Base-by-base conservation (phyloP, 2,329 filamentous ascomycete species). In the Penicillium brasilianum region DNA sequence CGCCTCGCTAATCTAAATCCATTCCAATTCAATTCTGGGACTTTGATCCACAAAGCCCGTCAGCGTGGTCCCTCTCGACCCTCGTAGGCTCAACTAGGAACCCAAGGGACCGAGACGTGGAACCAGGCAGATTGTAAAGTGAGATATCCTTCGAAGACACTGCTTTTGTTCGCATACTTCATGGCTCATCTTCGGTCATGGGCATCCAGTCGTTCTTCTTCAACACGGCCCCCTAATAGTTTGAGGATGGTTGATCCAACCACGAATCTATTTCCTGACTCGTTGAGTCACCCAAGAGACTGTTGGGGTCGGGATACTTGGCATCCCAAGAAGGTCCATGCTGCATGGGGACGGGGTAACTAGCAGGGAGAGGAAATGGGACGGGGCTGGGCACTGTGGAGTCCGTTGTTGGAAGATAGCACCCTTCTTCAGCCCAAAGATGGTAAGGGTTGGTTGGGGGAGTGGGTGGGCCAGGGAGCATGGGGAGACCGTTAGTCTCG, bases 251-350 rank as follows among this genome's bases (percentile, higher is more conserved):
- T 34, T 20, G 14, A 13, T 41, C 50, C 8, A 55, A 51, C 63
- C 63, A 65, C n/a, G 46, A n/a, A 11, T 63, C 63, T 8, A 63
- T 20, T 43, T 30, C 37, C 2, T 25, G 11, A 37, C 32, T 20
- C 4, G 32, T n/a, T 11, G 50, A 25, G 34, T 25, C 50, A 14
- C 34, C 18, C 50, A 53, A 22, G 34, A 53, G 20, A 18, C 18
- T 54, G 16, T 32, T 55, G n/a, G 49, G 36, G 16, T 64, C 62
- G n/a, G 43, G 57, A 3, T 61, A 59, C 32, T 49, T 59, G 30
- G 60, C 28, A 16, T 63, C 65, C 60, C 62, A 64, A 7, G 62
- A 60, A 5, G 59, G 41, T 10, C 66, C 58, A 8, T 54, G 64
- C 10, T 65, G 64, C 64, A 69, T 59, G 22, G 36, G 36, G 2